These are phyloP conservation scores for Bidens hawaiensis DNA, from an alignment of 140 eudicot genomes.

Conservation along the genomic window DNA sequence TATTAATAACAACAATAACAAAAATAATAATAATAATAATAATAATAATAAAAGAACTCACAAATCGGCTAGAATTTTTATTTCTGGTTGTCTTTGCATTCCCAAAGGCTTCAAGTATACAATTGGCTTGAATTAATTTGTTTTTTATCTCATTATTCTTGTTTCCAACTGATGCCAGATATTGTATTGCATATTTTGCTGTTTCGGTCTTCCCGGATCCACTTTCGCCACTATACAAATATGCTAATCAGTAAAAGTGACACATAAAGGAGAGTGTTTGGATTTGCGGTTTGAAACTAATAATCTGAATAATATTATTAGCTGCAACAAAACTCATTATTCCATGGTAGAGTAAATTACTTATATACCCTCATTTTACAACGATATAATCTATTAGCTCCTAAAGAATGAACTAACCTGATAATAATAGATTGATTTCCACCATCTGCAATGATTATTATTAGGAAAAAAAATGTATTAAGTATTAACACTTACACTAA, in stretches of 20 bases:
- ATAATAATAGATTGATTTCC: conserved; percentile 74
- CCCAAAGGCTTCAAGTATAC: conserved; percentile 87
- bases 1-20: neutral
- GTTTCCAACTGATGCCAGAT: conserved; percentile 70
- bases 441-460: conserved; percentile 55
- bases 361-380: too few species aligned
- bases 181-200: conserved; percentile 76
- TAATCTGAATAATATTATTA: neutral
- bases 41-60: conserved; percentile 28
- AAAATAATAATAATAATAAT: neutral
- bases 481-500: neutral
- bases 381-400: too few species aligned
- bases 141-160: conserved; percentile 47
- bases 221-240: conserved; percentile 77
- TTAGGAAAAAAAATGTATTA: conserved; percentile 9
- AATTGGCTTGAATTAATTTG: conserved; percentile 64
- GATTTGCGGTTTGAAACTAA: conserved; percentile 1
- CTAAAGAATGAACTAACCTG: conserved; percentile 50
- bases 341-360: too few species aligned
- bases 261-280: neutral
- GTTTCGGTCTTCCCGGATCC: conserved; percentile 99
- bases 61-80: conserved; percentile 93
- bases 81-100: conserved; percentile 84
- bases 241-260: neutral
- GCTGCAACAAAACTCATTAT: too few species aligned